Conservation (phyloP, 176 grass and related monocot genomes). For the Pontederia paniculata region DNA sequence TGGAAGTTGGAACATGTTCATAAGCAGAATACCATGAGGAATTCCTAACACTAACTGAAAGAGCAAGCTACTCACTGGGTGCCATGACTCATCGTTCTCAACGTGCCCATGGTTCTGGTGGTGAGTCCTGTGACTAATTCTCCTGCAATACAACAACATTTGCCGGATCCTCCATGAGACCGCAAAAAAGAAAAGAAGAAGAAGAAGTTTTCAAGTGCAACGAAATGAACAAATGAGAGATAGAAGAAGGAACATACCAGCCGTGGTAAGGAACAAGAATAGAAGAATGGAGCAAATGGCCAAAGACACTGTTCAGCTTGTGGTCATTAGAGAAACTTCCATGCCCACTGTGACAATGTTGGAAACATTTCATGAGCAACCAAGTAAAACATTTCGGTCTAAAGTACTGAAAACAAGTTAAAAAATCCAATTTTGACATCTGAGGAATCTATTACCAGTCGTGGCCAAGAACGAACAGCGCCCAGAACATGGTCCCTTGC, state of each 20-base stretch:
- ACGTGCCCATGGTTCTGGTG: conserved; percentile 97
- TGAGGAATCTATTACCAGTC: conserved; percentile 47
- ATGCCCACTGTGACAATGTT: conserved; percentile 54
- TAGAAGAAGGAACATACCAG: conserved; percentile 39
- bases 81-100: conserved; percentile 95
- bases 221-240: neutral
- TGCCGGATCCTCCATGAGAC: neutral
- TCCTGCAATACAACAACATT: conserved; percentile 30
- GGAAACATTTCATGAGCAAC: neutral
- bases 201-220: neutral
- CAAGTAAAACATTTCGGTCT: neutral
- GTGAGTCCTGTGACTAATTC: conserved; percentile 94
- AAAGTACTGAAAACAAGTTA: conserved; percentile 8
- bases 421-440: neutral
- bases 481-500: conserved; percentile 98
- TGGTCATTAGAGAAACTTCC: conserved; percentile 78
- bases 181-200: too few relatives aligned
- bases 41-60: conserved; percentile 1
- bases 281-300: conserved; percentile 94
- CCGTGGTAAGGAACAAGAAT: conserved; percentile 92
- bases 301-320: conserved; percentile 82
- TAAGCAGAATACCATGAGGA: neutral
- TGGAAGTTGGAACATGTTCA: conserved; percentile 16
- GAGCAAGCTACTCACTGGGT: conserved; percentile 46
- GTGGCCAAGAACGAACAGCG: conserved; percentile 88